Evolutionary conservation across 192 early-diverging fungal genomes (phyloP).

Genomic region (Glomus cerebriforme): DNA sequence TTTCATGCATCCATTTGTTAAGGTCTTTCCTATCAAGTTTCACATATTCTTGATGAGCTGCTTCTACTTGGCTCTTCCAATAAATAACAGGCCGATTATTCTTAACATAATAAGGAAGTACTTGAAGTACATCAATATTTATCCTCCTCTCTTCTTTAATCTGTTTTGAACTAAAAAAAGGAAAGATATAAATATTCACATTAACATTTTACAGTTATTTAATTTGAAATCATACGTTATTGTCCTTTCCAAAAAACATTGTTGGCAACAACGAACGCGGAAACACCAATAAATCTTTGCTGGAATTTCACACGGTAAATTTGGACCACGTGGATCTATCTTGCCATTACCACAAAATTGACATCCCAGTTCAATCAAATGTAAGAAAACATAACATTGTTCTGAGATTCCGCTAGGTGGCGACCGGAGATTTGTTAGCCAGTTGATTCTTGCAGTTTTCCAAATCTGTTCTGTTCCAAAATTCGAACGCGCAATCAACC

Average conservation of each 20-base stretch:
- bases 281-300: constrained; percentile 18
- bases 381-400: constrained; percentile 9
- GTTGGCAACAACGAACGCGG: constrained; percentile 6
- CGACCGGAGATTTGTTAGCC: not conserved
- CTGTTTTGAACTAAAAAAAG: constrained; percentile 1
- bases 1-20: not conserved
- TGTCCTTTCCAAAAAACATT: not conserved
- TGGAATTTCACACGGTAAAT: not conserved
- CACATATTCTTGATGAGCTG: constrained; percentile 2
- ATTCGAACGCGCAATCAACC: constrained; percentile 12
- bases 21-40: not conserved
- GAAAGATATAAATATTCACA: not conserved
- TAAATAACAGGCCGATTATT: not conserved
- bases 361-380: constrained; percentile 24
- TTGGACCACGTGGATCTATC: not conserved
- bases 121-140: not conserved
- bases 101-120: not conserved
- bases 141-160: not conserved
- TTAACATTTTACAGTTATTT: not conserved
- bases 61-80: constrained; percentile 2
- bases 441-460: constrained; percentile 2
- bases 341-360: constrained; percentile 23
- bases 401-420: constrained; percentile 12
- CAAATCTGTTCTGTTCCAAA: constrained; percentile 24
- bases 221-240: constrained; percentile 3